phyloP scores from a whole-genome alignment of 2,329 filamentous ascomycete genomes.

The Purpureocillium takamizusanense region DNA sequence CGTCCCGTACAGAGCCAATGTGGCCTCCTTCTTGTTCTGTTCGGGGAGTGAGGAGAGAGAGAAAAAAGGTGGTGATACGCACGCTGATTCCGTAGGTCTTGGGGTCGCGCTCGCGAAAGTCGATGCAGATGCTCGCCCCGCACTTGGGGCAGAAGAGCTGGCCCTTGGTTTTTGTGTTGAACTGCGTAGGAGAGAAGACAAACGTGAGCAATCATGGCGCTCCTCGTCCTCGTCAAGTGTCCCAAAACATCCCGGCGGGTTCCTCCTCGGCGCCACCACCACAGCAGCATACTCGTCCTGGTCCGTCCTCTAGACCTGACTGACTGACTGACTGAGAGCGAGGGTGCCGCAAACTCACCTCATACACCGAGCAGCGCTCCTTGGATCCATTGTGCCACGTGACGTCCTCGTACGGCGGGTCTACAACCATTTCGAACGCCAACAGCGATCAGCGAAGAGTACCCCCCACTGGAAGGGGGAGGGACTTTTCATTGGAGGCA shows the following conservation, averaged over 20 bases:
- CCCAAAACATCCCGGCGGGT: too few species aligned
- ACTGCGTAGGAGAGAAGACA: too few species aligned
- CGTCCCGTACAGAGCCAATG: too few species aligned
- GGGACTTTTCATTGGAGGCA: too few species aligned
- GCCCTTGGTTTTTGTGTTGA: conserved; percentile 37
- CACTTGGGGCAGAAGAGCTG: conserved; percentile 41
- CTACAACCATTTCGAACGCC: conserved; percentile 14
- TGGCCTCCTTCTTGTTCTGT: too few species aligned
- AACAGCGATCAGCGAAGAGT: background rate
- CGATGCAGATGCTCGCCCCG: conserved; percentile 36
- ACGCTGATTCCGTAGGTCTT: conserved; percentile 34
- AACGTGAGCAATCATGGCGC: too few species aligned
- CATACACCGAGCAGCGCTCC: conserved; percentile 24
- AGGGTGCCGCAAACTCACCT: conserved; percentile 10
- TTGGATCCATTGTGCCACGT: conserved; percentile 32
- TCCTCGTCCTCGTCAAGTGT: too few species aligned
- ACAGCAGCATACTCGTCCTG: too few species aligned
- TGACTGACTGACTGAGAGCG: too few species aligned
- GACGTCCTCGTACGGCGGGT: conserved; percentile 29
- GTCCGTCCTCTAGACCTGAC: too few species aligned
- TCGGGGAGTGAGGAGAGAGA: too few species aligned
- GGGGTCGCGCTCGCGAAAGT: conserved; percentile 23
- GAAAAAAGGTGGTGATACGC: conserved; percentile 11
- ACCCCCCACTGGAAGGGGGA: background rate
- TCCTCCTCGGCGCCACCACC: too few species aligned